phyloP scores from a whole-genome alignment of 169 alveolate genomes.

The Besnoitia besnoiti region DNA sequence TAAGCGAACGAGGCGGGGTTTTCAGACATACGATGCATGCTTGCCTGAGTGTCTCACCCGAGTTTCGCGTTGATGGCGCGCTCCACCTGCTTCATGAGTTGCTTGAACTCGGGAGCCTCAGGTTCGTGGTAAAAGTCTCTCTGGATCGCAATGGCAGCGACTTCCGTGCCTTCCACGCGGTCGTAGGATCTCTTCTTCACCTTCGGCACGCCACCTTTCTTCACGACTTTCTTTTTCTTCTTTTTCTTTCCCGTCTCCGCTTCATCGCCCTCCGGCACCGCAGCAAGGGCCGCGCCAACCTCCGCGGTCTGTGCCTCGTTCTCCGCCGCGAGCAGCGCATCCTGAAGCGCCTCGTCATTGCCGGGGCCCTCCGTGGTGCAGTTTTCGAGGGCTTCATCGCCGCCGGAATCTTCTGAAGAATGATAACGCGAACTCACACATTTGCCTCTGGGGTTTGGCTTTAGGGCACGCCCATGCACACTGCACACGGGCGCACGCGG shows the following conservation, averaged over 20 bases:
- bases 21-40: not conserved
- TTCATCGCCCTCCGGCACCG: not conserved
- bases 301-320: not conserved
- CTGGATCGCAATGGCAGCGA: slow-evolving; percentile 22
- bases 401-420: too few relatives aligned
- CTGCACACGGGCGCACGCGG: too few relatives aligned
- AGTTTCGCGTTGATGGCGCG: not conserved
- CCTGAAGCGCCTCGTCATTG: too few relatives aligned
- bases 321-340: too few relatives aligned
- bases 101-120: slow-evolving; percentile 56
- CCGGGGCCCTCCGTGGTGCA: too few relatives aligned
- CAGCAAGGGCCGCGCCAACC: not conserved
- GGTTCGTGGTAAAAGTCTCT: slow-evolving; percentile 33
- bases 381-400: too few relatives aligned
- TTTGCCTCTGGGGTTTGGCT: too few relatives aligned
- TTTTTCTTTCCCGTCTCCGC: not conserved
- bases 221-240: not conserved
- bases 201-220: not conserved
- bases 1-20: too few relatives aligned
- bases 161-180: not conserved
- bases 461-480: too few relatives aligned
- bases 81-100: slow-evolving; percentile 53
- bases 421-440: too few relatives aligned
- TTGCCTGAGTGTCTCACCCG: not conserved
- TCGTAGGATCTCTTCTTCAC: slow-evolving; percentile 51